Percentiles rank a stretch among this genome's conserved stretches.
phyloP scores from a whole-genome alignment of 2,329 filamentous ascomycete genomes.

The Tolypocladium capitatum region DNA sequence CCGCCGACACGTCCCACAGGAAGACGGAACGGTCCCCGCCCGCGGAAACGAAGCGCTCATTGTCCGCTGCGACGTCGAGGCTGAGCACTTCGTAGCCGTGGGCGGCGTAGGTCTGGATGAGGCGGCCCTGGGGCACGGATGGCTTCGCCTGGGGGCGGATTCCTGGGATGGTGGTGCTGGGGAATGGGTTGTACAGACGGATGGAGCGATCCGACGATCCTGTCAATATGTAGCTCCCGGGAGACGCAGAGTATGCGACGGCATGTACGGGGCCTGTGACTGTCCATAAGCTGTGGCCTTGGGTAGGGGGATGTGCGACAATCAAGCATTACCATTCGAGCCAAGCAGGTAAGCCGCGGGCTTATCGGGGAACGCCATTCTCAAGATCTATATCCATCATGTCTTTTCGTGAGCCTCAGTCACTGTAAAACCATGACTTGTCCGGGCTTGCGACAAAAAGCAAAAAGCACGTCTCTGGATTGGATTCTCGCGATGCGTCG shows the following conservation, averaged over 20 bases:
- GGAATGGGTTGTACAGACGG: conserved; percentile 70
- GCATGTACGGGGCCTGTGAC: conserved; percentile 56
- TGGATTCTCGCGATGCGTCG: not conserved
- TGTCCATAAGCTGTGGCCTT: not conserved
- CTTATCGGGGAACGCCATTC: conserved; percentile 32
- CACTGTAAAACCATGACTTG: not conserved
- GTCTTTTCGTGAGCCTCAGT: not conserved
- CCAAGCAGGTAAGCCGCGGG: conserved; percentile 43
- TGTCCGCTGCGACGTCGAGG: conserved; percentile 60
- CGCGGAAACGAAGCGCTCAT: conserved; percentile 72
- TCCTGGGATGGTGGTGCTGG: conserved; percentile 26
- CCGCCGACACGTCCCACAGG: conserved; percentile 83
- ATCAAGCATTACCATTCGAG: conserved; percentile 35
- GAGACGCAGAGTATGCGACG: conserved; percentile 57
- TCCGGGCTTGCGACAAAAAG: not conserved
- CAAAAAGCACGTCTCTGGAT: not conserved
- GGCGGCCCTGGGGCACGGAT: conserved; percentile 33
- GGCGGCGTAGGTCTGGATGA: conserved; percentile 78
- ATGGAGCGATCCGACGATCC: conserved; percentile 76
- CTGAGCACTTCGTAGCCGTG: conserved; percentile 90
- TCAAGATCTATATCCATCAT: conserved; percentile 10
- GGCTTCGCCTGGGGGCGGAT: conserved; percentile 13
- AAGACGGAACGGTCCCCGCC: conserved; percentile 88
- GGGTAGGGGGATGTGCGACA: not conserved
- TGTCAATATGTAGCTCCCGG: conserved; percentile 68